Conservation (phyloP, 805 yeast genomes). For the Yarrowia sp. region DNA sequence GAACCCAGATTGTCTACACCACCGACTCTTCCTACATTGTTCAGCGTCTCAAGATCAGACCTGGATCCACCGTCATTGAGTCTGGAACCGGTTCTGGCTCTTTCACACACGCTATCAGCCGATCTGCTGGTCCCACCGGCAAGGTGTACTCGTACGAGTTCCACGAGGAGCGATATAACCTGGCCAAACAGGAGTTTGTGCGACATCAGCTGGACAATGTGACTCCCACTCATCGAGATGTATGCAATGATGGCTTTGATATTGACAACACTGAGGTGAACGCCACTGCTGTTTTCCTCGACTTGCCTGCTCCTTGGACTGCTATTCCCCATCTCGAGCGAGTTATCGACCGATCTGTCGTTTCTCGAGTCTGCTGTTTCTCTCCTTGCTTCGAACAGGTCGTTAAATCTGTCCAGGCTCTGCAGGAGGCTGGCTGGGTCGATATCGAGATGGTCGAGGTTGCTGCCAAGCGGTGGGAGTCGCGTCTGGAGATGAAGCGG, state of each 20-base stretch:
- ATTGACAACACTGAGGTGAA: conserved; percentile 53
- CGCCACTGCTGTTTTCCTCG: conserved; percentile 83
- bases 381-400: conserved; percentile 99
- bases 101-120: conserved; percentile 88
- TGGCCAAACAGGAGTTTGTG: conserved; percentile 78
- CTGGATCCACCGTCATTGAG: conserved; percentile 84
- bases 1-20: conserved; percentile 97
- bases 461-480: conserved; percentile 84
- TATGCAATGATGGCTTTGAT: conserved; percentile 84
- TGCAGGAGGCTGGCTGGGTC: conserved; percentile 81
- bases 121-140: conserved; percentile 71
- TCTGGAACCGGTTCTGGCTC: conserved; percentile 99
- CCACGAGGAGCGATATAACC: conserved; percentile 80
- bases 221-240: conserved; percentile 87
- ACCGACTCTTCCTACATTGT: conserved; percentile 92
- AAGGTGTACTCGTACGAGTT: conserved; percentile 85
- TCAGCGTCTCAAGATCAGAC: conserved; percentile 75
- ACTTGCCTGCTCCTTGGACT: conserved; percentile 96
- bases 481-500: conserved; percentile 86
- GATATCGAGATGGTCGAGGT: conserved; percentile 92
- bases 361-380: conserved; percentile 86
- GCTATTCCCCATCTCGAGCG: conserved; percentile 78
- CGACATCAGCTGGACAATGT: conserved; percentile 70
- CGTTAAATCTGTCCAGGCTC: conserved; percentile 77
- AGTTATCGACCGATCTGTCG: conserved; percentile 62